Percentiles rank a stretch among this genome's conserved stretches.
Evolutionary conservation across 805 yeast genomes (phyloP).

Genomic region (Ogataea degrootiae): DNA sequence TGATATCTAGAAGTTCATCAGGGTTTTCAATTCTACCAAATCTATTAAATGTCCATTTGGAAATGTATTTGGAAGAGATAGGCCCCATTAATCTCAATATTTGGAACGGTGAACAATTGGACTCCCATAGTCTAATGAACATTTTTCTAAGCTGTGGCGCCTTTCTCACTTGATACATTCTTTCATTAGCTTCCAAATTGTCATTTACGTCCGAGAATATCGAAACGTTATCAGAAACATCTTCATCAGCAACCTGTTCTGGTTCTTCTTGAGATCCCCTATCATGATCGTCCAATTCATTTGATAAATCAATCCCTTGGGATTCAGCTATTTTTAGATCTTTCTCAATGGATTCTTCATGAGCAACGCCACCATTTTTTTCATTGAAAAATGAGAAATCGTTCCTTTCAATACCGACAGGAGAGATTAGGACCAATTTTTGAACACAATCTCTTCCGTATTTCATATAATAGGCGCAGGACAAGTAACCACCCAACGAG

Average conservation of each 20-base stretch:
- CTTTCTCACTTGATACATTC: slow-evolving; percentile 26
- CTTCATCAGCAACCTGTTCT: not conserved
- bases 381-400: slow-evolving; percentile 37
- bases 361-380: not conserved
- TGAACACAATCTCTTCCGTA: slow-evolving; percentile 45
- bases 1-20: slow-evolving; percentile 37
- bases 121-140: slow-evolving; percentile 45
- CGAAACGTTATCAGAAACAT: slow-evolving; percentile 5
- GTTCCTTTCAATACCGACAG: slow-evolving; percentile 72
- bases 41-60: slow-evolving; percentile 52
- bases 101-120: slow-evolving; percentile 51
- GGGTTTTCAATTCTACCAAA: slow-evolving; percentile 27
- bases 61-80: slow-evolving; percentile 43
- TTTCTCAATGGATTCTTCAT: slow-evolving; percentile 7
- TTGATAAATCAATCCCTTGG: slow-evolving; percentile 29
- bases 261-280: slow-evolving; percentile 2
- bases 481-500: slow-evolving; percentile 74
- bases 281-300: slow-evolving; percentile 26
- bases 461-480: slow-evolving; percentile 57
- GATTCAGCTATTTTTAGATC: slow-evolving; percentile 17
- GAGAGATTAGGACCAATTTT: slow-evolving; percentile 62
- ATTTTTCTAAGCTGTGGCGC: slow-evolving; percentile 32
- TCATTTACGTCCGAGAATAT: slow-evolving; percentile 10
- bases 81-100: slow-evolving; percentile 50
- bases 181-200: slow-evolving; percentile 3